Base-by-base conservation (phyloP, 805 yeast species). In the Saccharomyces eubayanus region DNA sequence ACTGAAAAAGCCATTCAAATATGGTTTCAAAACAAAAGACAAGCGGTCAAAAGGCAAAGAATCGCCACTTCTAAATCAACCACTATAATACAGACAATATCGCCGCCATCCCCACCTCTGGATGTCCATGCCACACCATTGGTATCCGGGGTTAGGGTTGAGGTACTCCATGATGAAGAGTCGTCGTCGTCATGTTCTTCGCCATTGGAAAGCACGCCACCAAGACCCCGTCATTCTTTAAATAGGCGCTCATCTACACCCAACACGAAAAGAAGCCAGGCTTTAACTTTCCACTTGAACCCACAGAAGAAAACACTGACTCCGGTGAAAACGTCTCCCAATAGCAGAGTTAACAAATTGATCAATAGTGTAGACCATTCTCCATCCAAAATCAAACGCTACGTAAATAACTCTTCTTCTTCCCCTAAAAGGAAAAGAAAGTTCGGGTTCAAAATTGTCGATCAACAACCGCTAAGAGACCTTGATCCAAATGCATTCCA, bases 21-120 rank as follows among this genome's bases (percentile, higher is more conserved):
- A 58, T 94, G 99, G 99, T 94, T 94, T 73, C 99, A 94, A 73
- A 94, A 94, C 72, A 87, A 84, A 70, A 81, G 99, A 70, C 97
- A 92, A 71, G 79, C 91, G 40, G 72, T 85, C 58, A 79, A 90
- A 63, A 81, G 84, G 61, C 76, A 72, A 55, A 74, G 68, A 47
- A 65, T 57, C 16, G 57, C 63, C 21, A 50, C 58, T 27, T 52
- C 52, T 27, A 57, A 55, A n/a, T 29, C 51, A n/a, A 45, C 45
- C 3, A 31, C 41, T 11, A 47, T 28, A 24, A 31, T 28, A 28
- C 21, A 24, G 3, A 50, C 24, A 10, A 41, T 9, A 31, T 11
- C 46, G 14, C 40, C 9, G 14, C 21, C 28, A 28, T n/a, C 30
- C n/a, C 47, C 16, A 29, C 46, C 45, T 20, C 30, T 30, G 31